Evolutionary conservation across 2,329 filamentous ascomycete genomes (phyloP).

Genomic region (Paecilomyces dactylethromorphus): DNA sequence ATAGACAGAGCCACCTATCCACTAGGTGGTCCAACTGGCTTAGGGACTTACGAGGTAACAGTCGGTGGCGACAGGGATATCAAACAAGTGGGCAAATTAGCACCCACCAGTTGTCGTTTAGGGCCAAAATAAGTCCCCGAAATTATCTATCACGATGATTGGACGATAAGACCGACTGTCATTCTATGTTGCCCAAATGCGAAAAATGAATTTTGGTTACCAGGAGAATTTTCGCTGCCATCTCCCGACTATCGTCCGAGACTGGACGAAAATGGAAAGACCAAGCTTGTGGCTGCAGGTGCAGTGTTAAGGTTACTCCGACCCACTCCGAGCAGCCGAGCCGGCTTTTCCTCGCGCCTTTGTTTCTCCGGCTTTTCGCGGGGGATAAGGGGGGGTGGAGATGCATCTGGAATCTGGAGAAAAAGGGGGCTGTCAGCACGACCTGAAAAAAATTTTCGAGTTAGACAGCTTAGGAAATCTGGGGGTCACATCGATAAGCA

Average conservation of each 20-base stretch:
- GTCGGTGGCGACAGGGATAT: not conserved
- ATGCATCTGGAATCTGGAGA: not conserved
- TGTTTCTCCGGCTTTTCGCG: slow-evolving; percentile 14
- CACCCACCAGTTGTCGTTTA: not conserved
- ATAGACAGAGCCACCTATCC: not conserved
- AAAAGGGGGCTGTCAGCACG: not conserved
- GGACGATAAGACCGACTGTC: not conserved
- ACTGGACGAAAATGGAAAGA: not conserved
- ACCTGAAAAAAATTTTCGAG: not conserved
- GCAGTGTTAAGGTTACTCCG: not conserved
- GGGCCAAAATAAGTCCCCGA: not conserved
- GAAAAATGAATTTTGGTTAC: not conserved
- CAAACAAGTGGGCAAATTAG: not conserved
- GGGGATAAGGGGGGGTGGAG: slow-evolving; percentile 15
- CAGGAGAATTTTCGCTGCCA: not conserved
- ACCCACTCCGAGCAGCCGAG: not conserved
- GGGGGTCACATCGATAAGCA: not conserved
- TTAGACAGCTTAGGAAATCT: not conserved
- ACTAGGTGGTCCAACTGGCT: not conserved
- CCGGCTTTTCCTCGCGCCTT: not conserved
- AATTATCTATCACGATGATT: not conserved
- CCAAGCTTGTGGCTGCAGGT: not conserved
- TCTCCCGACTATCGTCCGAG: not conserved
- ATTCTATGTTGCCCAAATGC: not conserved
- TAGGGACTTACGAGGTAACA: not conserved